These are phyloP conservation scores for Annulohypoxylon stygium DNA, from an alignment of 495 filamentous ascomycete genomes.

Conservation along the genomic window DNA sequence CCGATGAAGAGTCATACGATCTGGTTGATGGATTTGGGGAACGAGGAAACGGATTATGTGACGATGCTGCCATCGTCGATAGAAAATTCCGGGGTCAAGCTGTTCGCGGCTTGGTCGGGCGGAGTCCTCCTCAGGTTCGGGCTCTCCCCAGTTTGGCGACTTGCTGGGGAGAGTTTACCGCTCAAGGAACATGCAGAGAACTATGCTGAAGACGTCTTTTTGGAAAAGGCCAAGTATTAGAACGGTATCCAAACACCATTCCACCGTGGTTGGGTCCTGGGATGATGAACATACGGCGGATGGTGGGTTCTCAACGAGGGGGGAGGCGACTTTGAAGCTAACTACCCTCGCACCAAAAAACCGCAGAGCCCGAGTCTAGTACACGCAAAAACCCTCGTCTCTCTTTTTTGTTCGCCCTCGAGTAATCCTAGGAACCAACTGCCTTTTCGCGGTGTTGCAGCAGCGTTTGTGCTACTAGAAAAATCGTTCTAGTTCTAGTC, in stretches of 20 bases:
- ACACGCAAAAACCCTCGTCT: constrained; percentile 23
- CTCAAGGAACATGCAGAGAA: constrained; percentile 62
- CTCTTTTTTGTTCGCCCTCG: constrained; percentile 19
- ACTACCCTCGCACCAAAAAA: constrained; percentile 42
- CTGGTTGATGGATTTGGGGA: constrained; percentile 66
- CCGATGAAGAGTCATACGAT: constrained; percentile 68
- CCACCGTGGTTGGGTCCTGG: constrained; percentile 35
- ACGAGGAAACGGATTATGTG: constrained; percentile 65
- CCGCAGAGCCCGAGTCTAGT: constrained; percentile 40
- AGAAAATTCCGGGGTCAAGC: constrained; percentile 45
- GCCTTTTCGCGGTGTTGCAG: constrained; percentile 43
- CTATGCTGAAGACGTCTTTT: constrained; percentile 46
- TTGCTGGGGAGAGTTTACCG: constrained; percentile 56
- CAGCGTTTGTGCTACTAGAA: constrained; percentile 50
- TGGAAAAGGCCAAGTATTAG: constrained; percentile 38
- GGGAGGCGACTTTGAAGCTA: constrained; percentile 28
- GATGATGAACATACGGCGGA: constrained; percentile 47
- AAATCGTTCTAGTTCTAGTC: constrained; percentile 37
- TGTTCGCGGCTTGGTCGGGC: constrained; percentile 52
- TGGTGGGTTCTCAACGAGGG: constrained; percentile 26
- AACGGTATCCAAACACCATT: constrained; percentile 43
- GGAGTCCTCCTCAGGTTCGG: constrained; percentile 52
- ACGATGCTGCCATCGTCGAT: constrained; percentile 65
- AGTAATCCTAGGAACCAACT: constrained; percentile 32
- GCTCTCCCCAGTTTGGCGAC: constrained; percentile 56